phyloP scores from a whole-genome alignment of 1,284 basidiomycete species.

The Leccinum pallidistipes region DNA sequence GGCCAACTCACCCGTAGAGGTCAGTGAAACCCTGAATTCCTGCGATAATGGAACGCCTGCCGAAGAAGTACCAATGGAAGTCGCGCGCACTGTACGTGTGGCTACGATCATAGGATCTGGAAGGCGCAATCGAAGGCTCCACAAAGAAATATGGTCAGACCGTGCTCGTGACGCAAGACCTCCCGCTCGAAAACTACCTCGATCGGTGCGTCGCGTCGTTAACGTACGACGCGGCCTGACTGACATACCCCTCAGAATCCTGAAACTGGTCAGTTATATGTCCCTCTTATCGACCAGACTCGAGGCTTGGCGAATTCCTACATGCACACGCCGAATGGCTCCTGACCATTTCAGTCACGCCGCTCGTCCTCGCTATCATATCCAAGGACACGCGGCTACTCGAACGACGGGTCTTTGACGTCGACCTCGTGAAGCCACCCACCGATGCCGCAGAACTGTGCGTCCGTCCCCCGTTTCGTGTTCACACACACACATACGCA shows the following conservation, averaged over 20 bases:
- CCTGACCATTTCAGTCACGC: conserved; percentile 83
- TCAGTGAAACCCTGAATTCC: conserved; percentile 31
- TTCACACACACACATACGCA: not conserved
- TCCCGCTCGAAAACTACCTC: too few relatives aligned
- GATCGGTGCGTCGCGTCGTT: conserved; percentile 46
- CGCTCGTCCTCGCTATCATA: conserved; percentile 96
- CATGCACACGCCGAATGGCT: conserved; percentile 76
- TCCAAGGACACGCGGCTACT: conserved; percentile 90
- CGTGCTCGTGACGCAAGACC: too few relatives aligned
- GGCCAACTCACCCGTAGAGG: conserved; percentile 79
- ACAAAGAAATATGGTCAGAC: not conserved
- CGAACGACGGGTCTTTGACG: conserved; percentile 98
- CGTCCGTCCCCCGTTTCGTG: conserved; percentile 22
- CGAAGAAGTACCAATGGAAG: conserved; percentile 52
- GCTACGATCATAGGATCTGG: conserved; percentile 37
- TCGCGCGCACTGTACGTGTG: conserved; percentile 71
- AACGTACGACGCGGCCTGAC: not conserved
- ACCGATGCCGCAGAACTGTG: conserved; percentile 50
- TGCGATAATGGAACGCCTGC: conserved; percentile 41
- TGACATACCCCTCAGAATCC: conserved; percentile 56
- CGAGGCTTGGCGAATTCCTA: not conserved
- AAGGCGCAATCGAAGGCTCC: conserved; percentile 19
- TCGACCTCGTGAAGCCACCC: conserved; percentile 73
- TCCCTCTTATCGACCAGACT: not conserved
- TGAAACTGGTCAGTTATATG: conserved; percentile 88